These are phyloP conservation scores for Diversispora eburnea DNA, from an alignment of 192 early-diverging fungal genomes.

Conservation along the genomic window DNA sequence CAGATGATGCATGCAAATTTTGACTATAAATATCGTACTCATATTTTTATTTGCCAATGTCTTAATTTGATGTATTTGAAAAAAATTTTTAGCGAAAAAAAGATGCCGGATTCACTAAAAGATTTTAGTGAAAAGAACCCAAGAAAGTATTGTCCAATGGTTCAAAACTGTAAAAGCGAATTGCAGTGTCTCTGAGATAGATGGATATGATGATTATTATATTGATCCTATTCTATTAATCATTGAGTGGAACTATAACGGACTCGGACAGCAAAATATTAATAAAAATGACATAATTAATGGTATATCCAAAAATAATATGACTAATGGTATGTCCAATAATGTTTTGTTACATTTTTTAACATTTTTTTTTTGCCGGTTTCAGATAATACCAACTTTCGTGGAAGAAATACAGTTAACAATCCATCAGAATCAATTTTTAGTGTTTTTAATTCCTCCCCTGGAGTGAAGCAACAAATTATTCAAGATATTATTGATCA, in stretches of 20 bases:
- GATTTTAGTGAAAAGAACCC: background rate
- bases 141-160: background rate
- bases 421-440: slow-evolving; percentile 10
- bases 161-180: slow-evolving; percentile 39
- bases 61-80: slow-evolving; percentile 5
- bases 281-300: slow-evolving; percentile 7
- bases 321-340: no score
- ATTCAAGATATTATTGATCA: background rate
- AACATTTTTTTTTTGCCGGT: background rate
- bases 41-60: slow-evolving; percentile 2
- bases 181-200: slow-evolving; percentile 39
- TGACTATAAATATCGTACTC: no score
- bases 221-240: no score
- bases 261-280: background rate
- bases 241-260: background rate
- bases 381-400: background rate
- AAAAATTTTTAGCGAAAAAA: slow-evolving; percentile 3
- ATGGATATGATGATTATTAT: no score
- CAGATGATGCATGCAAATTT: no score
- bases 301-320: slow-evolving; percentile 10
- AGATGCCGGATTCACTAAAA: slow-evolving; percentile 7
- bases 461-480: background rate
- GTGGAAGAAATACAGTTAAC: background rate
- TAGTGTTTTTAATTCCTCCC: background rate
- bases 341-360: slow-evolving; percentile 7